Base-by-base conservation (phyloP, 2,329 filamentous ascomycete species). In the Claviceps citrina region DNA sequence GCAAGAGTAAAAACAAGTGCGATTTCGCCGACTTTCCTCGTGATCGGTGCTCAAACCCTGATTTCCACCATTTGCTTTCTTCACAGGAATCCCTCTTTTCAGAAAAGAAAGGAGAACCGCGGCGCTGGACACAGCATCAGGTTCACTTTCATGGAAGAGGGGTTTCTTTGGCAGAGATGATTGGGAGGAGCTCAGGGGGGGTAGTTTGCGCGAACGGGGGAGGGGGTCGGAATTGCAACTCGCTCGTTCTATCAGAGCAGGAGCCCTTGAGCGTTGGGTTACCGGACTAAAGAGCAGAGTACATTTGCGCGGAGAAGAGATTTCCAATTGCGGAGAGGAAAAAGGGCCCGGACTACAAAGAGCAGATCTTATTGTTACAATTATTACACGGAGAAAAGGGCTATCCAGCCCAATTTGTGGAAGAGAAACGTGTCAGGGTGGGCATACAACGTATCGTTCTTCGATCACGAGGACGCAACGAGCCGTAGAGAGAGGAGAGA, bases 181-280 rank as follows among this genome's bases (percentile, higher is more conserved):
- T 49, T 15, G 34, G 52, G 54, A 57, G 53, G 41, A 5, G 12
- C 20, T 25, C 10, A 18, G 13, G 19, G 10, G 9, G 36, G 16
- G 20, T 12, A 8, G n/a, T 34, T 19, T n/a, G 5, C 19, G 15
- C 3, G 13, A 15, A n/a, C n/a, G 6, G 32, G 8, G 22, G 20
- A 20, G n/a, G n/a, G n/a, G n/a, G 8, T 31, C 18, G 24, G 39
- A 34, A 42, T 9, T 15, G 38, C 18, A 39, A 39, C 9, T 16
- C 65, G 66, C 66, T 73, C 70, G 67, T 68, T 72, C 67, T 73
- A 63, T 76, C 73, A 77, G 73, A 77, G 60, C 70, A 67, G 67
- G 58, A 62, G 63, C 66, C 65, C 64, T 61, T 66, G 62, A 73
- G 65, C 57, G 55, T 69, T 75, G 68, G 70, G 67, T 64, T 60